phyloP scores from a whole-genome alignment of 768 basidiomycete species.

The Cystofilobasidium bisporidii region DNA sequence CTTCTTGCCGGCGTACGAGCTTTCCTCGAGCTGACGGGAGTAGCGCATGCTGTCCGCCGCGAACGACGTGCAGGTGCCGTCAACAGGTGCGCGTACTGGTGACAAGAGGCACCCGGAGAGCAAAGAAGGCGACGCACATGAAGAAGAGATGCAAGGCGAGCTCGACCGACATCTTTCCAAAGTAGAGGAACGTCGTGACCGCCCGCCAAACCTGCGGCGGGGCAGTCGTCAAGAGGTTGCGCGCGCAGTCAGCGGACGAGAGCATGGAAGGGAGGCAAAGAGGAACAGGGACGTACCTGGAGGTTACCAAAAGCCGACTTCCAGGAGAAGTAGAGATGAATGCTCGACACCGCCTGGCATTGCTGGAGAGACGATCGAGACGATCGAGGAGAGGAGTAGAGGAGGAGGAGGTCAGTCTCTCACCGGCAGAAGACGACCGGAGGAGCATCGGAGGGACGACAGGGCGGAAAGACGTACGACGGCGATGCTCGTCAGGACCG shows the following conservation, averaged over 20 bases:
- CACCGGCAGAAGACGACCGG: too few relatives aligned
- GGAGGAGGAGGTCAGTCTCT: too few relatives aligned
- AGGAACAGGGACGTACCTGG: slow-evolving; percentile 50
- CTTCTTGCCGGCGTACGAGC: slow-evolving; percentile 76
- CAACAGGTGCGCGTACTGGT: too few relatives aligned
- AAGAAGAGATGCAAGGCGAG: slow-evolving; percentile 97
- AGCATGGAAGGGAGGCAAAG: neutral
- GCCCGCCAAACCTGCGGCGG: slow-evolving; percentile 69
- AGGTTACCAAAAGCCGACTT: slow-evolving; percentile 70
- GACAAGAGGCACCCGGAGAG: neutral
- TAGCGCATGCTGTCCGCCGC: slow-evolving; percentile 70
- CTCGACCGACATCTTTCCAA: slow-evolving; percentile 84
- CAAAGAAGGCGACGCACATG: slow-evolving; percentile 59
- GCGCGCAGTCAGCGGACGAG: neutral
- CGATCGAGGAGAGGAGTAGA: neutral
- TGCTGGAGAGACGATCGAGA: too few relatives aligned
- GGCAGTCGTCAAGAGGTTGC: neutral
- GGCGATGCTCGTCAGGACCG: slow-evolving; percentile 69
- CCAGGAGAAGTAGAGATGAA: slow-evolving; percentile 87
- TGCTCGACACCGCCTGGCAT: slow-evolving; percentile 79
- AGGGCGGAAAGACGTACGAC: slow-evolving; percentile 74
- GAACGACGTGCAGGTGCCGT: too few relatives aligned
- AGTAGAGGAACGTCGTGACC: slow-evolving; percentile 88
- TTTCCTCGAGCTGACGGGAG: slow-evolving; percentile 92
- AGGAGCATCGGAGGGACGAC: too few relatives aligned